A percentile compares a stretch with the other conserved stretches of the same genome.
These are phyloP conservation scores for Hyphopichia khmerensis DNA, from an alignment of 1,139 yeast species.

Conservation along the genomic window DNA sequence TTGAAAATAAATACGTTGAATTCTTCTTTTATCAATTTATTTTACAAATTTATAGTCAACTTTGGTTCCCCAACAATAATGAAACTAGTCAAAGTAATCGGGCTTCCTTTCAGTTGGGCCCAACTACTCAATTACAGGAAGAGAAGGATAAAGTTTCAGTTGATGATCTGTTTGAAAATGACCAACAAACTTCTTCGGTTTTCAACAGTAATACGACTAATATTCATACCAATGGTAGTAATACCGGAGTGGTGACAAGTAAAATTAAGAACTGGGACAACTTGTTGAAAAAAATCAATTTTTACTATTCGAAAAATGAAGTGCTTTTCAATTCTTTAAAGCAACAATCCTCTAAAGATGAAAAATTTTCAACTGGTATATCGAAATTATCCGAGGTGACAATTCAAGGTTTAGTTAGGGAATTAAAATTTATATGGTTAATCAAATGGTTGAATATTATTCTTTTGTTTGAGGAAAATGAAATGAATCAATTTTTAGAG, in stretches of 20 bases:
- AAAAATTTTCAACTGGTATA: neutral
- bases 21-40: slow-evolving; percentile 24
- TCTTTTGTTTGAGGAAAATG: slow-evolving; percentile 23
- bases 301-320: slow-evolving; percentile 24
- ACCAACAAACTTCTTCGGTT: too few relatives aligned
- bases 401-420: slow-evolving; percentile 8
- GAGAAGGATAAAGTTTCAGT: neutral
- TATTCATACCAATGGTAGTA: neutral
- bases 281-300: slow-evolving; percentile 18
- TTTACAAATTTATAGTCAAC: slow-evolving; percentile 16
- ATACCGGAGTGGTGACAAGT: neutral
- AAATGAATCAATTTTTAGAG: slow-evolving; percentile 22
- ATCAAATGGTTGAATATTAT: slow-evolving; percentile 21
- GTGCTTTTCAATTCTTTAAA: slow-evolving; percentile 9
- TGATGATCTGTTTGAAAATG: neutral
- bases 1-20: slow-evolving; percentile 24
- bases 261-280: slow-evolving; percentile 15
- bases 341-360: neutral
- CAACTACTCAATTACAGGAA: neutral
- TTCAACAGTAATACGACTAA: too few relatives aligned
- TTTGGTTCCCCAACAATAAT: slow-evolving; percentile 18
- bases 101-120: neutral
- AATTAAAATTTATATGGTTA: slow-evolving; percentile 21
- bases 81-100: neutral
- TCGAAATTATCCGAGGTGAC: neutral